A percentile compares a stretch with the other conserved stretches of the same genome.
These are phyloP conservation scores for Cordyceps militaris DNA, from an alignment of 2,329 filamentous ascomycete genomes.

Conservation along the genomic window DNA sequence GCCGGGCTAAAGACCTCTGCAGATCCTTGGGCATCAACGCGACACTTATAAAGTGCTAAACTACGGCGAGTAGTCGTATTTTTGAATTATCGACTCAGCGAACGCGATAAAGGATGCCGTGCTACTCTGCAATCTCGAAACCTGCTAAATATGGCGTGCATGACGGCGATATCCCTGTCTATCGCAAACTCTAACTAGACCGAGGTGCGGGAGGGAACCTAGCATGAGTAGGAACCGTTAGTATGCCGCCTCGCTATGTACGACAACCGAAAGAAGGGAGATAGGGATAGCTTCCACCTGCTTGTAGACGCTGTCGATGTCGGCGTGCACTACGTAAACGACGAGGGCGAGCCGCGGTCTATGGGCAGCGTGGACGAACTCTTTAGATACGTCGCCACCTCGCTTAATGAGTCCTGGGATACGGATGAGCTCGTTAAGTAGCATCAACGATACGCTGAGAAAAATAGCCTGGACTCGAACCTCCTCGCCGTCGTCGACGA, in stretches of 20 bases:
- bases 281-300: not conserved
- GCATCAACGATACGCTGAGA: not conserved
- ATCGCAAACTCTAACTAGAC: not conserved
- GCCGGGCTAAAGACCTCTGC: not conserved
- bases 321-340: slow-evolving; percentile 7
- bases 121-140: slow-evolving; percentile 1
- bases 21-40: not conserved
- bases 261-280: not conserved
- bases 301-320: slow-evolving; percentile 10
- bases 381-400: not conserved
- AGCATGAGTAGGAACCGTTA: not conserved
- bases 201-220: not conserved
- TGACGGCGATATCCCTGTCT: not conserved
- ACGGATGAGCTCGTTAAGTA: not conserved
- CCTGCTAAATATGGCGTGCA: not conserved
- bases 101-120: not conserved
- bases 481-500: slow-evolving; percentile 6
- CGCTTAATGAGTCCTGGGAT: not conserved
- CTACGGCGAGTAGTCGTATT: slow-evolving; percentile 3
- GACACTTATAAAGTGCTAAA: slow-evolving; percentile 2
- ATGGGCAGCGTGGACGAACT: slow-evolving; percentile 1
- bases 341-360: not conserved
- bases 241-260: not conserved
- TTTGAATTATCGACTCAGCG: slow-evolving; percentile 8
- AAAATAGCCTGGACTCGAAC: not conserved